Conservation (phyloP, 129 eudicot species). For the Scalesia atractyloides region DNA sequence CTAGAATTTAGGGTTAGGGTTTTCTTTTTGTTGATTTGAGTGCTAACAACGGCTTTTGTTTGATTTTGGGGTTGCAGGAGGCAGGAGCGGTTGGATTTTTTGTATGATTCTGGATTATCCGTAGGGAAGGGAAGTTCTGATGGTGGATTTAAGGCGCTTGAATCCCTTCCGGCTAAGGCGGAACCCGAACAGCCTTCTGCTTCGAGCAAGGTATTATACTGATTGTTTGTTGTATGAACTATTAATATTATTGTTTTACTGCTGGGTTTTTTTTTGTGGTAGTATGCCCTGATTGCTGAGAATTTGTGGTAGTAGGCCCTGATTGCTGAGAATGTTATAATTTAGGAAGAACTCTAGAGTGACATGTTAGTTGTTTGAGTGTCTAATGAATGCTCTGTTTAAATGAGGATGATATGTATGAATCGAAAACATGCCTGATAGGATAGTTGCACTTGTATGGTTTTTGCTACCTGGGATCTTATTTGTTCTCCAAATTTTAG, state of each 20-base stretch:
- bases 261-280: background rate
- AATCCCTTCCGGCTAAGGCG: conserved; percentile 47
- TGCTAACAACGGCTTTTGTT: background rate
- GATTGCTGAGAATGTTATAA: background rate
- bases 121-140: conserved; percentile 64
- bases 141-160: conserved; percentile 72
- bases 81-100: conserved; percentile 91
- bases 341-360: background rate
- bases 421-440: too few relatives aligned
- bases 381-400: background rate
- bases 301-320: background rate
- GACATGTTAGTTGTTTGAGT: too few relatives aligned
- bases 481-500: background rate
- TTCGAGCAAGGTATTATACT: conserved; percentile 45
- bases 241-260: background rate
- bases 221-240: background rate
- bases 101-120: conserved; percentile 85
- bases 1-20: conserved; percentile 34
- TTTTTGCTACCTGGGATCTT: too few relatives aligned
- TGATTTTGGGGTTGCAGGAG: conserved; percentile 37
- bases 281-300: too few relatives aligned
- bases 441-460: too few relatives aligned
- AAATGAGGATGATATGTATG: background rate
- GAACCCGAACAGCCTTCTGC: conserved; percentile 41
- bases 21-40: conserved; percentile 11